Evolutionary conservation across 2,329 filamentous ascomycete genomes (phyloP), one percentile per base, ranked within the genome.

Genomic region (Colletotrichum acutatum): DNA sequence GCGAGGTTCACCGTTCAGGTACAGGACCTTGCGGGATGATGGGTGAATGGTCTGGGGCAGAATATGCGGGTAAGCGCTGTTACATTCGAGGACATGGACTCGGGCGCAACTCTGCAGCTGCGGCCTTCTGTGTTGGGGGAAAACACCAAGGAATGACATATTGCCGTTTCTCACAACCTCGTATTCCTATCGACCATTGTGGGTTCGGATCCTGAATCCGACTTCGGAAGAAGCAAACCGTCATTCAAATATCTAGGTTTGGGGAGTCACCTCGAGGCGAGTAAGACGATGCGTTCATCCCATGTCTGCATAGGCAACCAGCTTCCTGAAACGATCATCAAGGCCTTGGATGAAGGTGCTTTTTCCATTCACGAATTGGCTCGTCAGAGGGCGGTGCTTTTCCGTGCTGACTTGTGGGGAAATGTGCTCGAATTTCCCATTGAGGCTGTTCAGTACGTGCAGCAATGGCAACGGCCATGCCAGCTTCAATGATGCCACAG

Each of bases 271-370:
- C 24, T 26, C 26, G 6, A 26, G 3, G 0, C 5, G 14, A 56
- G 34, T 1, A 6, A 3, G 12, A 2, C 4, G 6, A 28, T 37
- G 58, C 34, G 24, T 28, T 34, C n/a, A 52, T 8, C 8, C 28
- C 30, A 57, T 12, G 46, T 28, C 22, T 12, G 22, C 56, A 26
- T 30, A 9, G 66, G 16, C 28, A 37, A 26, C 12, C 42, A 69
- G 54, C 66, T 70, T 65, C 66, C 70, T 53, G 32, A 70, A 65
- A 14, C 7, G 66, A 60, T 28, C 28, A 37, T 71, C 57, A 11
- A 26, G 54, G 26, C 62, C 26, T 6, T 6, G 46, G 30, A 30
- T n/a, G 24, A 24, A 28, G 42, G 57, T 52, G 32, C 7, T 12
- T 24, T 26, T 34, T 4, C 53, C 67, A 22, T 5, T 42, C 16